Evolutionary conservation across 2,329 filamentous ascomycete species (phyloP).

Genomic region (Fusarium caatingaense): DNA sequence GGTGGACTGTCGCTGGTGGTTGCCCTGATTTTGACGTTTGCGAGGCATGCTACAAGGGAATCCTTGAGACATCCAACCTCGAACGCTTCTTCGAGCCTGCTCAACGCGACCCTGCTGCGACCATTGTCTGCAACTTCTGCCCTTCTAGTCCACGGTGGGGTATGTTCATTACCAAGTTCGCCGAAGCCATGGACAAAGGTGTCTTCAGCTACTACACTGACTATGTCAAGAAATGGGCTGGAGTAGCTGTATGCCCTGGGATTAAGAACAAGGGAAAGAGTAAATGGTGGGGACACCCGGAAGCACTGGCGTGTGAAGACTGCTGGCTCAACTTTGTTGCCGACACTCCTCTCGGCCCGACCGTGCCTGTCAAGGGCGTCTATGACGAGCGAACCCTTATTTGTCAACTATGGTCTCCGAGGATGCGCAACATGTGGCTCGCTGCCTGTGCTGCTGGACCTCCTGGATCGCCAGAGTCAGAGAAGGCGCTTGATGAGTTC

Average conservation of each 20-base stretch:
- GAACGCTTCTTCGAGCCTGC: conserved; percentile 47
- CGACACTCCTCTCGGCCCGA: conserved; percentile 43
- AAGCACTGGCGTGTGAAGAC: conserved; percentile 50
- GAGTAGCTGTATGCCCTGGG: conserved; percentile 46
- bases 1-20: conserved; percentile 49
- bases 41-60: conserved; percentile 50
- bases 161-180: conserved; percentile 43
- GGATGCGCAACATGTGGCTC: conserved; percentile 53
- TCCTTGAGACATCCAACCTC: conserved; percentile 44
- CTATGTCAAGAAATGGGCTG: conserved; percentile 47
- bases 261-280: conserved; percentile 41
- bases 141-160: conserved; percentile 41
- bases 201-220: conserved; percentile 48
- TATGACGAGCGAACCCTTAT: conserved; percentile 45
- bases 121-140: conserved; percentile 50
- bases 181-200: conserved; percentile 49
- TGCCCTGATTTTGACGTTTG: conserved; percentile 47
- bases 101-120: conserved; percentile 21
- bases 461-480: conserved; percentile 42
- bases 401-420: conserved; percentile 54
- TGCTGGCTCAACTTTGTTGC: conserved; percentile 50
- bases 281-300: conserved; percentile 52
- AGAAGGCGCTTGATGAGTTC: conserved; percentile 45
- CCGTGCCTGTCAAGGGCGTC: conserved; percentile 43
- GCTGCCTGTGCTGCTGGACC: conserved; percentile 45